Evolutionary conservation across 176 grass and related monocot genomes (phyloP).

Genomic region (Cocos nucifera): DNA sequence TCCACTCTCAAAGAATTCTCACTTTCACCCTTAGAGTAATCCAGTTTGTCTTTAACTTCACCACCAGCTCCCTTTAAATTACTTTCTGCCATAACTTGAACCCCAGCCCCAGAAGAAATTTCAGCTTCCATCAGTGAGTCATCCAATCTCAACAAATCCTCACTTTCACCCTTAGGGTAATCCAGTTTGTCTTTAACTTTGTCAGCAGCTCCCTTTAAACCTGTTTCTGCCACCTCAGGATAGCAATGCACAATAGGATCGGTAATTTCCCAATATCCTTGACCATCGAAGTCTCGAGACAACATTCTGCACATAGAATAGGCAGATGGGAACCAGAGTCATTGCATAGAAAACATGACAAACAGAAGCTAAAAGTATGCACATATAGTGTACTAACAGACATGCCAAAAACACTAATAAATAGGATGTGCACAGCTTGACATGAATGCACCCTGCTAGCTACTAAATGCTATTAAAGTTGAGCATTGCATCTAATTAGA

Average conservation of each 20-base stretch:
- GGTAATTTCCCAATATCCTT: constrained; percentile 18
- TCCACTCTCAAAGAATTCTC: constrained; percentile 28
- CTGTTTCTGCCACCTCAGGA: constrained; percentile 15
- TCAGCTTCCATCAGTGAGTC: not conserved
- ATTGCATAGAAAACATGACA: not conserved
- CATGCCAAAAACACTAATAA: too few relatives aligned
- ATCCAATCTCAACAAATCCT: constrained; percentile 26
- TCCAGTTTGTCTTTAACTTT: constrained; percentile 15
- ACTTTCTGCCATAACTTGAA: constrained; percentile 4
- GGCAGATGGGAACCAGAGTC: not conserved
- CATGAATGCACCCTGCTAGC: too few relatives aligned
- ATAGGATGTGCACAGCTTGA: too few relatives aligned
- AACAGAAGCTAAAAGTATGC: not conserved
- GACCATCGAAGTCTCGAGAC: constrained; percentile 9
- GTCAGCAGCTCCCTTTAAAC: constrained; percentile 8
- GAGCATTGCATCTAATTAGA: too few relatives aligned
- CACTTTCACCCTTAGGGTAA: not conserved
- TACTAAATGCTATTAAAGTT: too few relatives aligned
- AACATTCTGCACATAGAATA: constrained; percentile 17
- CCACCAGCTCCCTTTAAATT: constrained; percentile 9
- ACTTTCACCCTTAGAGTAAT: not conserved
- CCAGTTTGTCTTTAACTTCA: constrained; percentile 16
- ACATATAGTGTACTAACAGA: not conserved
- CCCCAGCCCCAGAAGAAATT: constrained; percentile 3
- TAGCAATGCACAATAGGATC: constrained; percentile 18